Conservation (phyloP, 2,329 filamentous ascomycete species). For the Aspergillus chevalieri region DNA sequence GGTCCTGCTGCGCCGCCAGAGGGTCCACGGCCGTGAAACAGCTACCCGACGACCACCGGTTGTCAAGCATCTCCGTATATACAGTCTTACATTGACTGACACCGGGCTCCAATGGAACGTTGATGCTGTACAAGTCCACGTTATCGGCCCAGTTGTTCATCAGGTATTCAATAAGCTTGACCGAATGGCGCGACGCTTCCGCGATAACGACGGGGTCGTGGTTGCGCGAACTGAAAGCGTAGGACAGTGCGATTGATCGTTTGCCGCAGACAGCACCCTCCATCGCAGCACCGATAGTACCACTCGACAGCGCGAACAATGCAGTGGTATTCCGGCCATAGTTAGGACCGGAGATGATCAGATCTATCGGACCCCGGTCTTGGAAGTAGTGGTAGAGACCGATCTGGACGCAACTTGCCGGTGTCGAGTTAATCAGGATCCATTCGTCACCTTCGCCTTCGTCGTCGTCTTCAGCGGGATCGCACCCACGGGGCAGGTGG, state of each 20-base stretch:
- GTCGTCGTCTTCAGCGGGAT: constrained; percentile 47
- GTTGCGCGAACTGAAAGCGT: constrained; percentile 79
- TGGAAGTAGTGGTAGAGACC: constrained; percentile 74
- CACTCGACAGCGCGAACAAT: constrained; percentile 70
- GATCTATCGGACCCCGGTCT: constrained; percentile 63
- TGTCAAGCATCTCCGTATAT: constrained; percentile 85
- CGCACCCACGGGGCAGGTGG: constrained; percentile 47
- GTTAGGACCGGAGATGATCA: constrained; percentile 75
- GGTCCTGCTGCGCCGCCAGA: constrained; percentile 52
- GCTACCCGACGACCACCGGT: constrained; percentile 77
- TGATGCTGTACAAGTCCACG: constrained; percentile 83
- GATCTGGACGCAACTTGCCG: constrained; percentile 75
- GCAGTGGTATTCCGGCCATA: constrained; percentile 78
- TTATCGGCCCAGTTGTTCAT: constrained; percentile 66
- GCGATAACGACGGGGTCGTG: constrained; percentile 78
- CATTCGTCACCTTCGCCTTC: constrained; percentile 62
- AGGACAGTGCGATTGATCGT: constrained; percentile 74
- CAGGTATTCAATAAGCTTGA: constrained; percentile 73
- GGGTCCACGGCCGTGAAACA: constrained; percentile 77
- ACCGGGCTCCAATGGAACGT: constrained; percentile 76
- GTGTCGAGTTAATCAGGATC: constrained; percentile 75
- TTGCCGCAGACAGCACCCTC: constrained; percentile 67
- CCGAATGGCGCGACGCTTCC: constrained; percentile 66
- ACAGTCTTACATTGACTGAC: constrained; percentile 66
- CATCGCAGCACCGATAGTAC: constrained; percentile 69